These are phyloP conservation scores for Parmales sp. DNA, from an alignment of 108 stramenopile genomes.

Conservation along the genomic window DNA sequence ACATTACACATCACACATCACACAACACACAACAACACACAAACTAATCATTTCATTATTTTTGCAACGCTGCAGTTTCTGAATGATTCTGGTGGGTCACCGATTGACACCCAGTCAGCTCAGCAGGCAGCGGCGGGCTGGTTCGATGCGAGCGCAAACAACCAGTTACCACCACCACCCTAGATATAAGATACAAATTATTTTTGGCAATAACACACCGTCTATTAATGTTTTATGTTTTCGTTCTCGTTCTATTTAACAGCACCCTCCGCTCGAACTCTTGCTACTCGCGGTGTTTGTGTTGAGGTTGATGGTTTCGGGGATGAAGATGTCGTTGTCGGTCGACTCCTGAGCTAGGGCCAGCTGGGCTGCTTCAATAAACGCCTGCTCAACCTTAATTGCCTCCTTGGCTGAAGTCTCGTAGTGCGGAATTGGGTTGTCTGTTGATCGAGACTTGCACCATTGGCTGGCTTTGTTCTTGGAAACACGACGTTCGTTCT, in stretches of 20 bases:
- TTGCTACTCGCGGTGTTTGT: background rate
- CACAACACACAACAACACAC: no score
- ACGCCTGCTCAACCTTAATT: conserved; percentile 85
- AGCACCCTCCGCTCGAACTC: background rate
- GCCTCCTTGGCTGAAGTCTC: conserved; percentile 93
- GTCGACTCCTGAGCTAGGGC: background rate
- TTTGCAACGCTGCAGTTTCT: no score
- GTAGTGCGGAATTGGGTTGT: conserved; percentile 74
- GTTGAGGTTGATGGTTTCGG: conserved; percentile 12
- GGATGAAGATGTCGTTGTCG: conserved; percentile 8
- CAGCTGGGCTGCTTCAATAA: conserved; percentile 43
- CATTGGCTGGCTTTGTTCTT: conserved; percentile 65
- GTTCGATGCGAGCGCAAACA: no score
- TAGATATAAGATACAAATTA: no score
- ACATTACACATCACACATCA: no score
- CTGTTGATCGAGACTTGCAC: conserved; percentile 45
- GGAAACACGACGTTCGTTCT: conserved; percentile 56
- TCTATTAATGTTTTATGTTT: no score
- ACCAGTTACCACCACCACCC: no score
- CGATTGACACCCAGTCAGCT: no score
- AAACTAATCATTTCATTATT: no score
- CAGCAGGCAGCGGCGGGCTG: no score
- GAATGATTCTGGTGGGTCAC: no score
- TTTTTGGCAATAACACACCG: no score
- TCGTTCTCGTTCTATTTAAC: background rate